Base-by-base conservation (phyloP, 495 filamentous ascomycete species). In the Elaphomyces granulatus region DNA sequence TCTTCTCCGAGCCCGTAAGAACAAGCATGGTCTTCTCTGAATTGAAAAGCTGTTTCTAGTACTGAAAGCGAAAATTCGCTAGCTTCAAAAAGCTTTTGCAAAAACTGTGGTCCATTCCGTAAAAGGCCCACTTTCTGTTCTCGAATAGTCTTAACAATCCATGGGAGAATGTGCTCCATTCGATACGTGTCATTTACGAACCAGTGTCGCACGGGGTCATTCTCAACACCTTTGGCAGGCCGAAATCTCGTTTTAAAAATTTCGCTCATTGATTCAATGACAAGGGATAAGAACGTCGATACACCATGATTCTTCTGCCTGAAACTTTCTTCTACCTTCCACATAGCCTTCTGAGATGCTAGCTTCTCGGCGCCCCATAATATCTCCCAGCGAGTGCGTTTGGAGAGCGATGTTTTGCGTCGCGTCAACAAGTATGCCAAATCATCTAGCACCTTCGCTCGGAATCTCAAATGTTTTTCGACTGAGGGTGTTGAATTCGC, bases 361-460 rank as follows among this genome's bases (percentile, higher is more conserved):
- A 94, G 72, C 54, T 86, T 94, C 53, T 96, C 90, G 0, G 87
- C 87, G 48, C 82, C 76, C 71, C 78, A 83, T n/a, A 96, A 66
- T 3, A 98, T 55, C 43, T 77, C 67, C 88, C 87, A 98, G 49
- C 72, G 41, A 30, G 30, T 20, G 10, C 8, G 32, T 17, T 68
- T 67, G 35, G 81, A 74, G 10, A 95, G 47, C 38, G 47, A 64
- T 47, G 53, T 68, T 52, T 64, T 71, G 33, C 68, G 63, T 2
- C 60, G 52, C 38, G 70, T 68, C 15, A 95, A 61, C 40, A 86
- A 68, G 10, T 61, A 59, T 8, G 80, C 79, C 30, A 98, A 76
- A 46, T 78, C 74, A 32, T 74, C 67, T 21, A 96, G 54, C 17
- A 82, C 82, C 20, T 68, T 70, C 15, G 75, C 68, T 45, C 87